Percentiles rank a stretch among this genome's conserved stretches.
These are phyloP conservation scores for Coemansia asiatica DNA, from an alignment of 192 early-diverging fungal species.

Conservation along the genomic window DNA sequence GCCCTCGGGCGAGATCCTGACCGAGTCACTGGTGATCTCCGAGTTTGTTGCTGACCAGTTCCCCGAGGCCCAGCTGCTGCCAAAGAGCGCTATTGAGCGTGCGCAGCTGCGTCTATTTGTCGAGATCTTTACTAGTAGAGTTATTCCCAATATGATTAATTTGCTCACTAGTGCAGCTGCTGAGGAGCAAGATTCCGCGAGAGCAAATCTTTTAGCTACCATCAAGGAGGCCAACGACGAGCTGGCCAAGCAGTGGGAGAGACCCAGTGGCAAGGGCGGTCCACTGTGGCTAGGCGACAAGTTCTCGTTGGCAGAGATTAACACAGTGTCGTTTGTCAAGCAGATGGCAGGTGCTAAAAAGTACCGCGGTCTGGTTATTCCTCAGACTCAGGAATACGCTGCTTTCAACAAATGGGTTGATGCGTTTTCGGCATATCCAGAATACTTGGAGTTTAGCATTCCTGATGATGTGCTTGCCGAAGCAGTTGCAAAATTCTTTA, in stretches of 20 bases:
- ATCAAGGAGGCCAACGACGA: constrained; percentile 20
- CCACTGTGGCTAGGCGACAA: constrained; percentile 4
- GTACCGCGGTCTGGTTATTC: constrained; percentile 1
- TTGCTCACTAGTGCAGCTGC: constrained; percentile 3
- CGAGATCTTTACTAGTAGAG: constrained; percentile 18
- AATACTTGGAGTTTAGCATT: background rate
- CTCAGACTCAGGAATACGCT: constrained; percentile 10
- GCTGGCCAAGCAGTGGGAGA: constrained; percentile 30
- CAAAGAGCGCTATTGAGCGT: constrained; percentile 25
- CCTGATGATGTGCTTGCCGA: background rate
- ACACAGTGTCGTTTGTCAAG: constrained; percentile 7
- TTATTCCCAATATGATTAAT: constrained; percentile 22
- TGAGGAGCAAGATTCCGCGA: constrained; percentile 24
- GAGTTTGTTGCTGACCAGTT: constrained; percentile 67
- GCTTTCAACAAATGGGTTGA: constrained; percentile 8
- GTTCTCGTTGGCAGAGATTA: constrained; percentile 12
- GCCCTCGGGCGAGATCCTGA: constrained; percentile 58
- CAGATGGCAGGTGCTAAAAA: background rate
- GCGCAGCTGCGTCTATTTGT: constrained; percentile 50
- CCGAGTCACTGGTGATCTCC: constrained; percentile 67
- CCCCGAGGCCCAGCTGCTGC: constrained; percentile 54
- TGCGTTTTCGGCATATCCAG: background rate
- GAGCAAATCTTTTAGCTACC: constrained; percentile 13
- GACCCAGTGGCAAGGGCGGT: constrained; percentile 5
- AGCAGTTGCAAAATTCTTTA: background rate